These are phyloP conservation scores for Candida sp. DNA, from an alignment of 1,139 yeast species.

Conservation along the genomic window DNA sequence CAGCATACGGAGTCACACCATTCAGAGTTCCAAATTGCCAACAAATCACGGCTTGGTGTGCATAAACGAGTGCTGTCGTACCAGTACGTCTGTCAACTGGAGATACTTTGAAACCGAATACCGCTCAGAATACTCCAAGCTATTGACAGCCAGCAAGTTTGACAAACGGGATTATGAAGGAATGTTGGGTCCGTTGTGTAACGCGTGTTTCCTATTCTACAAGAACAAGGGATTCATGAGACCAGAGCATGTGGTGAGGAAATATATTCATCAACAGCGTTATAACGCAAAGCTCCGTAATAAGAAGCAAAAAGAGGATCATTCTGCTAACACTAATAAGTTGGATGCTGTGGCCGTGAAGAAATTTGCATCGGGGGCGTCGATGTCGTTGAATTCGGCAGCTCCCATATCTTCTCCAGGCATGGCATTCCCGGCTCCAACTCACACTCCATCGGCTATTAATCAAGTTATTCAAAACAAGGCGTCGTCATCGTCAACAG, in stretches of 20 bases:
- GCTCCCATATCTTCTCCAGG: constrained; percentile 8
- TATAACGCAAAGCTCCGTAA: constrained; percentile 32
- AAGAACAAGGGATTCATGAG: constrained; percentile 56
- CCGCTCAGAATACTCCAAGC: constrained; percentile 42
- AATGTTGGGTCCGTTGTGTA: constrained; percentile 56
- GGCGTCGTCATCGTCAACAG: background rate
- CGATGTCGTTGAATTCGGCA: constrained; percentile 2
- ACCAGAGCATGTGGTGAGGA: constrained; percentile 52
- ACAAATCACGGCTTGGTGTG: constrained; percentile 46
- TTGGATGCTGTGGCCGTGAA: constrained; percentile 6
- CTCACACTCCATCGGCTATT: constrained; percentile 49
- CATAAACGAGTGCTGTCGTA: constrained; percentile 48
- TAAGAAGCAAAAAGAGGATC: constrained; percentile 23
- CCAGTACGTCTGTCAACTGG: constrained; percentile 49
- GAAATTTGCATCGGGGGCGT: constrained; percentile 1
- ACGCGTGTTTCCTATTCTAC: constrained; percentile 52
- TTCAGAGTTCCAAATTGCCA: constrained; percentile 42
- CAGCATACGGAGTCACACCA: constrained; percentile 48
- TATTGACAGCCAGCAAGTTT: constrained; percentile 43
- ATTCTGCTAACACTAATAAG: constrained; percentile 4
- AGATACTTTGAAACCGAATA: constrained; percentile 49
- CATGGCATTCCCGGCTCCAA: constrained; percentile 43
- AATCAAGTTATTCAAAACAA: constrained; percentile 44
- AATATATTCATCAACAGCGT: constrained; percentile 50
- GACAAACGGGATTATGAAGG: constrained; percentile 49